Base-by-base conservation (phyloP, 257 asterid genomes). In the Solanum sitiens region DNA sequence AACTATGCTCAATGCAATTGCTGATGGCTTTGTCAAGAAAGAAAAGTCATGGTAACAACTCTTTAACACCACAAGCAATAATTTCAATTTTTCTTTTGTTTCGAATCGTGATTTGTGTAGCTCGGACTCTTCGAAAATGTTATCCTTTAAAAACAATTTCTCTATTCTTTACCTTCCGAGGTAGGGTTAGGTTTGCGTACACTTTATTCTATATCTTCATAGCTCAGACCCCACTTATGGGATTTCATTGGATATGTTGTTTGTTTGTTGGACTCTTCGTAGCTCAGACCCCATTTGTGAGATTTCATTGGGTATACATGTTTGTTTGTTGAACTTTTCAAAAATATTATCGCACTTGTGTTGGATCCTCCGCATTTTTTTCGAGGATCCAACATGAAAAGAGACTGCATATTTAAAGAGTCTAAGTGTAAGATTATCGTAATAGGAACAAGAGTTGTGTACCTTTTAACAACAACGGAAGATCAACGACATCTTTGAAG, bases 41-140 rank as follows among this genome's bases (percentile, higher is more conserved):
- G 95, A 92, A 85, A 92, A 91, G 1, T 94, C 98, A 91, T 95
- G 98, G 98, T 94, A 94, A 91, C 40, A 21, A 72, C 86, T 84
- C 68, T 56, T 74, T 83, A 67, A 33, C 30, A 74, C 53, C 86
- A 25, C 67, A 80, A 42, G 30, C 65, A 86, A 53, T 50, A 86
- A 40, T 82, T 75, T 33, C 25, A 20, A 23, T 35, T 53, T 11
- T 40, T 11, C 16, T 74, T 65, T 35, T 76, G 74, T 21, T 35
- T 2, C 6, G 4, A 68, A 14, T 7, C 39, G 39, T 37, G 39
- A 37, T 0, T 37, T 70, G 7, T 30, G 40, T 14, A 1, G 53
- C 0, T 39, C 11, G 0, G 0, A 74, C 40, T 74, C 3, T 11
- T 23, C 11, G 39, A 74, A 11, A 74, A 74, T 74, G 10, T 37